A percentile compares a stretch with the other conserved stretches of the same genome.
phyloP scores from a whole-genome alignment of 2,329 filamentous ascomycete genomes.

The Botrytis cinerea region DNA sequence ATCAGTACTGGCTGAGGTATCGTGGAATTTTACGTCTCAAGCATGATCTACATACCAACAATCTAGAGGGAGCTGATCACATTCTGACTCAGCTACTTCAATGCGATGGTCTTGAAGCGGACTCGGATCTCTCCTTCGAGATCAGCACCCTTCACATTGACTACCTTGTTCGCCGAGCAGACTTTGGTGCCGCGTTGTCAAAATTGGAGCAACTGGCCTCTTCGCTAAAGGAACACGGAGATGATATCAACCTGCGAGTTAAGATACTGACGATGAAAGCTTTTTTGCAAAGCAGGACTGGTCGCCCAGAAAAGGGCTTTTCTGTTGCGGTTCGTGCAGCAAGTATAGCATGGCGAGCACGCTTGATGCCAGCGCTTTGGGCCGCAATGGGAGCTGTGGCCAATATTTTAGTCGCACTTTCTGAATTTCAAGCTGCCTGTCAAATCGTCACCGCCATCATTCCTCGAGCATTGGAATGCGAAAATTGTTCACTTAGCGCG shows the following conservation, averaged over 20 bases:
- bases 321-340: constrained; percentile 66
- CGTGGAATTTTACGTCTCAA: constrained; percentile 66
- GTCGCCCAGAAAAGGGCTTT: constrained; percentile 64
- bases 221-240: constrained; percentile 53
- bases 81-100: constrained; percentile 58
- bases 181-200: constrained; percentile 55
- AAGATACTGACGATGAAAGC: constrained; percentile 64
- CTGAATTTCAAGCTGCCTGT: constrained; percentile 58
- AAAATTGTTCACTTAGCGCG: constrained; percentile 58
- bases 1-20: constrained; percentile 71
- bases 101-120: constrained; percentile 45
- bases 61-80: constrained; percentile 57
- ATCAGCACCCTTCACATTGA: constrained; percentile 62
- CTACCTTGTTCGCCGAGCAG: constrained; percentile 54
- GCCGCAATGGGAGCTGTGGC: constrained; percentile 58
- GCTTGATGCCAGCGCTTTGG: constrained; percentile 62
- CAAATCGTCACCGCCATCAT: constrained; percentile 61
- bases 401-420: constrained; percentile 59
- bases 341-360: constrained; percentile 60
- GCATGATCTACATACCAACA: constrained; percentile 59
- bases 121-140: constrained; percentile 61
- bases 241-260: constrained; percentile 62
- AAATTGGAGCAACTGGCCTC: constrained; percentile 55
- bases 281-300: constrained; percentile 58
- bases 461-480: constrained; percentile 63